phyloP scores from a whole-genome alignment of 768 basidiomycete species.

The Astraeus odoratus region DNA sequence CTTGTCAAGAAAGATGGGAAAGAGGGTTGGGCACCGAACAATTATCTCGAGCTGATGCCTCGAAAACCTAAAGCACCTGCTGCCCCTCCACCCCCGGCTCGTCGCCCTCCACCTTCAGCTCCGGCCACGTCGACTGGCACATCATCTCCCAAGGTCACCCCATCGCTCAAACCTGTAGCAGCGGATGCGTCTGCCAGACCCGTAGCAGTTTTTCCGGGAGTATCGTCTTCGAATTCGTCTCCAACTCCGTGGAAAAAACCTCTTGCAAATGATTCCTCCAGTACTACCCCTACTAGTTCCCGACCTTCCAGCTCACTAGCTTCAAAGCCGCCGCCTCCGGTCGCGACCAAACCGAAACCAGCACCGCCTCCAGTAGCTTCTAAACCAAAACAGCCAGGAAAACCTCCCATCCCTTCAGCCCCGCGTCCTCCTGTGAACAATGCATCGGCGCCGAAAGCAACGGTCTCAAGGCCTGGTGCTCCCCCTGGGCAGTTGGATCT shows the following conservation, averaged over 20 bases:
- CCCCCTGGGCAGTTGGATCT: conserved; percentile 67
- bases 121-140: conserved; percentile 32
- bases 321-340: conserved; percentile 50
- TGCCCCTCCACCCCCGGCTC: conserved; percentile 62
- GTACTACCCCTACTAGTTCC: conserved; percentile 39
- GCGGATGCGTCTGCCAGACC: conserved; percentile 70
- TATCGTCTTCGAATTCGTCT: conserved; percentile 61
- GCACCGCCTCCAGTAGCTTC: conserved; percentile 48
- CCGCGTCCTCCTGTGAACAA: conserved; percentile 38
- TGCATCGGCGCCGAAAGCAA: conserved; percentile 33
- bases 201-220: conserved; percentile 75
- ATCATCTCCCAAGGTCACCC: conserved; percentile 27
- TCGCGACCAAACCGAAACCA: conserved; percentile 60
- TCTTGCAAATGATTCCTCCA: conserved; percentile 26
- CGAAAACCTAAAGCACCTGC: conserved; percentile 59
- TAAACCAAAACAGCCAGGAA: conserved; percentile 51
- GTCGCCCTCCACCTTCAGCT: conserved; percentile 37
- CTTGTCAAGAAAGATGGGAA: conserved; percentile 73
- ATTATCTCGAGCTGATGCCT: conserved; percentile 80
- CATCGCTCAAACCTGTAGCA: conserved; percentile 35
- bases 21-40: conserved; percentile 95
- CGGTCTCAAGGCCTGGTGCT: conserved; percentile 35
- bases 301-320: conserved; percentile 45
- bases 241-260: conserved; percentile 70
- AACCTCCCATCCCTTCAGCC: conserved; percentile 58